Base-by-base conservation (phyloP, 192 early-diverging fungal genomes). In the Coemansia furcata region DNA sequence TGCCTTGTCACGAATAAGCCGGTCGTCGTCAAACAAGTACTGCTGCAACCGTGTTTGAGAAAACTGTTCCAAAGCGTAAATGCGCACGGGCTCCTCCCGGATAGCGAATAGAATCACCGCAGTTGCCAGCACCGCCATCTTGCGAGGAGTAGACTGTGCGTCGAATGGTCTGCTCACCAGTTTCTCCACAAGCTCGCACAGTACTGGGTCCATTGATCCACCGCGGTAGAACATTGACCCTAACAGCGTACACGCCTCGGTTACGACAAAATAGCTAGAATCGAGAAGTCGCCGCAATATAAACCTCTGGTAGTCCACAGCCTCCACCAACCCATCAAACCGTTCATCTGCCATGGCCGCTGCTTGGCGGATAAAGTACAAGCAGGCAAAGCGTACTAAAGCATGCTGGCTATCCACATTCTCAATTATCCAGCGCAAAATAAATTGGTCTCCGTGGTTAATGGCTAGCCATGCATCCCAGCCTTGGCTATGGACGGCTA, bases 321-420 rank as follows among this genome's bases (percentile, higher is more conserved):
- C 37, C n/a, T 44, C 47, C 8, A 63, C 36, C 47, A 82, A 17
- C 10, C 10, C 42, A 6, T 15, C 12, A 7, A 38, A n/a, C 3
- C 26, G 33, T 21, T 60, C 50, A 40, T 68, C 54, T 0, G 10
- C 30, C 37, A 63, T 40, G 7, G 21, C 11, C 21, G 69, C 65
- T 12, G 62, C 78, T 38, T 68, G 66, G 19, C 68, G 65, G 29
- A 68, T 38, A 73, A 82, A 82, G 12, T 73, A 61, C 37, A 82
- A 35, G 21, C 71, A 68, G 3, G 62, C 54, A 42, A 82, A 47
- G 21, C 79, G 79, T 14, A 69, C 60, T 29, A 82, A 62, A 60
- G 74, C 79, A 60, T 82, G 64, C 50, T 62, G 64, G 49, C 74
- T 82, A 60, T 82, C 79, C 0, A 40, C 71, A 36, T 66, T 73